Conservation (phyloP, 176 grass and related monocot genomes). For the Lolium multiflorum region DNA sequence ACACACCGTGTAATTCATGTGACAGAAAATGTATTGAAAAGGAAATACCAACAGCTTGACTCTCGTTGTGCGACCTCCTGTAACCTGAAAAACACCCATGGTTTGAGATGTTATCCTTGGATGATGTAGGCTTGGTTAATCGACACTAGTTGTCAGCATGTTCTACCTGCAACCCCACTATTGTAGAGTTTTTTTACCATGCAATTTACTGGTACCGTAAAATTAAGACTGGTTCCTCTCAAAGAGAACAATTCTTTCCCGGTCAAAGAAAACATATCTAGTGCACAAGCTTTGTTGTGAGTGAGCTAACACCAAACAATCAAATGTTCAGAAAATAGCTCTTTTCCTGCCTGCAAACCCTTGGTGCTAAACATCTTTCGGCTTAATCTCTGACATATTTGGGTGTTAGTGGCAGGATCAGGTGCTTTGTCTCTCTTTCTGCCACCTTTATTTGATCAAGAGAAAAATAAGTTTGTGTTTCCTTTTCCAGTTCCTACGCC, state of each 20-base stretch:
- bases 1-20: conserved; percentile 15
- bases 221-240: neutral
- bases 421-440: neutral
- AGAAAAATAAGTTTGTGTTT: conserved; percentile 7
- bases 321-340: neutral
- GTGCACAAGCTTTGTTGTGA: neutral
- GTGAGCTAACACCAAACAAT: conserved; percentile 26
- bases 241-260: neutral
- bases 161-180: conserved; percentile 39
- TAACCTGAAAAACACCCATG: neutral
- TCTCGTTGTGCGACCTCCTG: neutral
- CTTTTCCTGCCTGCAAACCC: neutral
- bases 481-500: conserved; percentile 26
- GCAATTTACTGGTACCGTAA: neutral
- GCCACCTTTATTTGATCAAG: conserved; percentile 4
- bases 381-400: conserved; percentile 28
- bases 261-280: neutral
- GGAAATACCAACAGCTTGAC: conserved; percentile 35
- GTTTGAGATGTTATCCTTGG: conserved; percentile 4
- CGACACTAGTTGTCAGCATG: neutral
- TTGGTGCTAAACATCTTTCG: conserved; percentile 39
- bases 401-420: neutral
- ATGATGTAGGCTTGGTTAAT: conserved; percentile 26
- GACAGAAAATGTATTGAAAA: conserved; percentile 21
- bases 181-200: too few relatives aligned